Base-by-base conservation (phyloP, 2,329 filamentous ascomycete species). In the Calonectria ilicicola region DNA sequence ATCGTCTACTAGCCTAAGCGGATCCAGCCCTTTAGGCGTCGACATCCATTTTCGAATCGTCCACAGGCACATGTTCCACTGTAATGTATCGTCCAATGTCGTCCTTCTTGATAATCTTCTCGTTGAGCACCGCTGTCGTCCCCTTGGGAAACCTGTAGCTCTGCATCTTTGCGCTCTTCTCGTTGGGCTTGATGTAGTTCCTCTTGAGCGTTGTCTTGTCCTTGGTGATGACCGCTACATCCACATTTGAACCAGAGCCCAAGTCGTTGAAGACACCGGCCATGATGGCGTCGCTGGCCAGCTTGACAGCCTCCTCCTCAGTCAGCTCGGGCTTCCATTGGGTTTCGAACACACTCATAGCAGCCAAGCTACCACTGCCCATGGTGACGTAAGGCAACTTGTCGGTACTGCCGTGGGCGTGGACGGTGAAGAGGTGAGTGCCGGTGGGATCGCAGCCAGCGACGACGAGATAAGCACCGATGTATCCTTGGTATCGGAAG, bases 311-410 rank as follows among this genome's bases (percentile, higher is more conserved):
- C 63, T 94, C 94, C 44, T 97, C 94, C 79, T 91, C 89, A 75
- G 90, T 93, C 83, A 98, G 85, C 73, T 92, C 87, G 9, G 91
- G 87, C 90, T 96, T 95, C 97, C 97, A 99, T 86, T 93, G 93
- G 63, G 96, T 97, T 89, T 99, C 97, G 82, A 99, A 99, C 65
- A 99, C 94, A 38, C 94, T 95, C 97, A 99, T 99, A 83, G 97
- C 97, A 32, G 97, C 97, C 78, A 99, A 89, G 60, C 95, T 98
- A 76, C 97, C 97, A 27, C 94, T 98, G 67, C 97, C 97, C 97
- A 99, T 99, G 77, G 97, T 99, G 78, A 99, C 97, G 85, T 99
- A 99, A 64, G 97, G 97, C 62, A 99, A 93, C 89, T 98, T 99
- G 88, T 99, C 97, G 74, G 97, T 99, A 81, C 94, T 97, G 77